Base-by-base conservation (phyloP, 805 yeast genomes). In the Cyberlindnera meyerae region DNA sequence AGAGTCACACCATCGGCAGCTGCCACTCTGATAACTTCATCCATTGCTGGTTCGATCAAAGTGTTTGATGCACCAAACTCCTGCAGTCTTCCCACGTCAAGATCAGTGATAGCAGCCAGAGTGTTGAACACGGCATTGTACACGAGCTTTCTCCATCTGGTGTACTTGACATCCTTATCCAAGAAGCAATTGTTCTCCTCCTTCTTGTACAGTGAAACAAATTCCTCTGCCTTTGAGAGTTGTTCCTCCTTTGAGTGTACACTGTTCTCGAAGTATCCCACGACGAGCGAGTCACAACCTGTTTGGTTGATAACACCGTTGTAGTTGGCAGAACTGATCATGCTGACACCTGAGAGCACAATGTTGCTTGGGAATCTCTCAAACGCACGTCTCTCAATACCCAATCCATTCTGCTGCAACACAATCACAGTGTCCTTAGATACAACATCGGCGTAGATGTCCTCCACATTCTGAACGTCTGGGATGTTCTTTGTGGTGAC, bases 61-160 rank as follows among this genome's bases (percentile, higher is more conserved):
- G 58, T 37, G 11, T 65, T 62, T 18, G 62, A 50, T 11, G 69
- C 66, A 5, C 76, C 77, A 18, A 69, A 55, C 21, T 64, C 54
- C 39, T 59, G 66, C 21, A 75, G 47, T 33, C 82, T 65, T 14
- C 80, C 82, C n/a, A 71, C 66, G 47, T 79, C 86, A 8, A 76
- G 57, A 11, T 71, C 71, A 2, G 80, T 71, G 31, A 80, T 54
- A 0, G 85, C 75, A 42, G 81, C 68, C 5, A 73, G 60, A 6
- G 88, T 70, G 60, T 83, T 83, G 52, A 77, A 63, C 1, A 80
- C 62, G 15, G 84, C 79, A 55, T 82, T 83, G 61, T 82, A 82
- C 11, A 83, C 68, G 43, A 83, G 66, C 55, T 83, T 83, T 39
- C 68, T 62, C 76, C 84, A 80, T 46, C 94, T 65, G 27, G 72